Evolutionary conservation across 768 basidiomycete genomes (phyloP), one percentile per base, ranked within the genome.

Genomic region (Porphyrellus cyaneotinctus): DNA sequence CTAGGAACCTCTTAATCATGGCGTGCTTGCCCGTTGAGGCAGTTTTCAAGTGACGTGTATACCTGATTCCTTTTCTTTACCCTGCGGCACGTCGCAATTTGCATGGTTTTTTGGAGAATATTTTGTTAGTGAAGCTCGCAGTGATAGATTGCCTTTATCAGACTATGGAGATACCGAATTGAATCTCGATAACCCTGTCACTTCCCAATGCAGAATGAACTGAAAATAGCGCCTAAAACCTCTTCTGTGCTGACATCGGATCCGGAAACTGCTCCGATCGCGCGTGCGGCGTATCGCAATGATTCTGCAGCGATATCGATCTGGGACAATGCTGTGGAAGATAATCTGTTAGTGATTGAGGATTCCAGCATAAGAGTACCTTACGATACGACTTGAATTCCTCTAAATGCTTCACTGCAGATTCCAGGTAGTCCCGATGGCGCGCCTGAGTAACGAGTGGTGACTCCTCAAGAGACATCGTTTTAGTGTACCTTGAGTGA

Each of bases 191-290:
- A 10, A 32, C 18, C 26, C 17, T 17, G 14, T 61, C 48, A 91
- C 72, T 94, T 91, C 33, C 92, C 92, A 47, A 95, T 90, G 64
- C 93, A 95, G 68, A 95, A 95, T 46, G 89, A 87, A 31, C 78
- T 75, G 64, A 95, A 95, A 23, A 95, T 78, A 18, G 80, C 80
- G 52, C 92, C 91, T 20, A 95, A 68, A 9, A 95, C 75, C 53
- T 95, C 91, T 61, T 95, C 93, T 13, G 85, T 82, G 42, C 85
- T 85, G 50, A 95, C 85, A 33, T 59, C 57, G 9, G 78, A 64
- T 5, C 93, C 92, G 2, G 87, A 84, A n/a, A 95, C 83, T 52
- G 83, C 82, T 1, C 90, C 92, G n/a, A 95, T 79, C 5, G 90
- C 85, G 53, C 81, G 79, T 0, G 87, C 84, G 2, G 91, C 93